These are phyloP conservation scores for Moringa oleifera DNA, from an alignment of 345 rosid genomes.

Conservation along the genomic window DNA sequence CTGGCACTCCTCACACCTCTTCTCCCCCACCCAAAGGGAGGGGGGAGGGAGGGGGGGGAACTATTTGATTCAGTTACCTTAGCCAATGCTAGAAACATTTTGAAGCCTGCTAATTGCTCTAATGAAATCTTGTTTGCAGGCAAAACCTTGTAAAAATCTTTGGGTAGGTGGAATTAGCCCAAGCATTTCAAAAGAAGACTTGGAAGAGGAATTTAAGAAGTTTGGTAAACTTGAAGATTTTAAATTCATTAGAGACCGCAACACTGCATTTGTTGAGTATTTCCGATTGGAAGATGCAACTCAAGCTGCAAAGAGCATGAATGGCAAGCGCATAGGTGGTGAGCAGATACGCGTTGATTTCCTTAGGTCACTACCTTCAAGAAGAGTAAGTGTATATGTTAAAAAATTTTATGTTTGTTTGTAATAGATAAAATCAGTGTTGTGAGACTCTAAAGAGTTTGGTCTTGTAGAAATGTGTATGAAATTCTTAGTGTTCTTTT, in stretches of 20 bases:
- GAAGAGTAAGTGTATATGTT: slow-evolving; percentile 58
- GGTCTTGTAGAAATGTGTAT: too few relatives aligned
- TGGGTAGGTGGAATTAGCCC: slow-evolving; percentile 95
- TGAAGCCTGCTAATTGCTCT: slow-evolving; percentile 1
- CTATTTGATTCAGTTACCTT: too few relatives aligned
- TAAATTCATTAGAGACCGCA: slow-evolving; percentile 68
- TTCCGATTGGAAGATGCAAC: slow-evolving; percentile 62
- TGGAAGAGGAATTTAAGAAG: slow-evolving; percentile 68
- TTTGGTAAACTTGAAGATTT: slow-evolving; percentile 80
- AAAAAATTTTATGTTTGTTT: not conserved
- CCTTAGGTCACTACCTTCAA: slow-evolving; percentile 61
- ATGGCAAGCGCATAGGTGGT: slow-evolving; percentile 70
- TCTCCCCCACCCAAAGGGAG: too few relatives aligned
- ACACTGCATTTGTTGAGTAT: slow-evolving; percentile 72
- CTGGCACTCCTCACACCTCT: too few relatives aligned
- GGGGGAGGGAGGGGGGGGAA: too few relatives aligned
- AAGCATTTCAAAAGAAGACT: slow-evolving; percentile 48
- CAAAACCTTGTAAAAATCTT: slow-evolving; percentile 67
- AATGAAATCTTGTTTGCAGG: slow-evolving; percentile 40
- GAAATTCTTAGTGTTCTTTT: too few relatives aligned
- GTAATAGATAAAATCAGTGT: not conserved
- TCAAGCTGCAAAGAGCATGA: slow-evolving; percentile 72
- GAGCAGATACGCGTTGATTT: slow-evolving; percentile 88
- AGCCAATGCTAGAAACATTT: too few relatives aligned
- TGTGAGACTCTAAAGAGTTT: not conserved